Evolutionary conservation across 2,329 filamentous ascomycete species (phyloP).

Genomic region (Bertia moriformis): DNA sequence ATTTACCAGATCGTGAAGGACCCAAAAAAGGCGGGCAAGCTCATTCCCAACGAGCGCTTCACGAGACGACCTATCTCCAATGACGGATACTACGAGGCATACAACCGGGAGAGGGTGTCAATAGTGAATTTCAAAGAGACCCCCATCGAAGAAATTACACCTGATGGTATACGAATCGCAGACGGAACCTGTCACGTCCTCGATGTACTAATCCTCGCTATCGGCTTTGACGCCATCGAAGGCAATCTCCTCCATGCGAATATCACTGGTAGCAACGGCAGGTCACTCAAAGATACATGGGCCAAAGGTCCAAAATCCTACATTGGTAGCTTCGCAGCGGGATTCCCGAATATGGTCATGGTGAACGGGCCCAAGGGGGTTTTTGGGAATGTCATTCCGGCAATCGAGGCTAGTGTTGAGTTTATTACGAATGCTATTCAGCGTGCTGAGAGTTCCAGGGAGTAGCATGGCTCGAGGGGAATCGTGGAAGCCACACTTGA

Average conservation of each 20-base stretch:
- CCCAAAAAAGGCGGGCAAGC: slow-evolving; percentile 5
- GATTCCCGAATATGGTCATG: slow-evolving; percentile 33
- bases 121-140: slow-evolving; percentile 13
- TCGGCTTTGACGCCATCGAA: slow-evolving; percentile 25
- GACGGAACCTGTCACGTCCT: slow-evolving; percentile 8
- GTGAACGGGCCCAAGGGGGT: slow-evolving; percentile 20
- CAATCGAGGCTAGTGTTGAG: no score
- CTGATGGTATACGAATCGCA: slow-evolving; percentile 9
- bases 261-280: slow-evolving; percentile 15
- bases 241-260: slow-evolving; percentile 23
- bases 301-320: slow-evolving; percentile 18
- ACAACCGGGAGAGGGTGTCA: slow-evolving; percentile 16
- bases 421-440: no score
- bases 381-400: not conserved
- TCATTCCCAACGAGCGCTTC: slow-evolving; percentile 5
- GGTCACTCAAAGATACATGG: slow-evolving; percentile 19
- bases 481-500: no score
- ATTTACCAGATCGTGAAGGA: slow-evolving; percentile 9
- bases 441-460: no score
- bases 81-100: slow-evolving; percentile 16
- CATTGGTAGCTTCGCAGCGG: slow-evolving; percentile 23
- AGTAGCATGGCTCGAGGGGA: no score
- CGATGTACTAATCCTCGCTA: slow-evolving; percentile 24
- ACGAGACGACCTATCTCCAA: slow-evolving; percentile 7
- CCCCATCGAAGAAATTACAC: slow-evolving; percentile 9